phyloP scores from a whole-genome alignment of 306 rosid genomes.

The Fragaria ananassa region DNA sequence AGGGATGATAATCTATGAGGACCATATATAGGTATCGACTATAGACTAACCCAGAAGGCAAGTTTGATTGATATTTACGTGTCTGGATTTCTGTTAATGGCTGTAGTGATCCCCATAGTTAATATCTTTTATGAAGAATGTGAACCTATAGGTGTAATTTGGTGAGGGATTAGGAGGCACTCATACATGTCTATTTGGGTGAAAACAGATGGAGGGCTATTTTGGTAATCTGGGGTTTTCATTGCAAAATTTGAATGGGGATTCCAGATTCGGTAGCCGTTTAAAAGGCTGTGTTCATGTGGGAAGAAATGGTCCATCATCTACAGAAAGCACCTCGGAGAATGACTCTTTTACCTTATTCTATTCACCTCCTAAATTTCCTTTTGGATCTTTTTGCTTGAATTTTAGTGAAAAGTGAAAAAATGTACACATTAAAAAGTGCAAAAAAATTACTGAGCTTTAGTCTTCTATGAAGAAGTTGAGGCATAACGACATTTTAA shows the following conservation, averaged over 20 bases:
- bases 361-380: conserved; percentile 4
- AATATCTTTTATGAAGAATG: background rate
- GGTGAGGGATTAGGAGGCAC: background rate
- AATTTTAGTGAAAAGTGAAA: conserved; percentile 19
- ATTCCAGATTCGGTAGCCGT: conserved; percentile 26
- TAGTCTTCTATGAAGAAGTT: background rate
- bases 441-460: background rate
- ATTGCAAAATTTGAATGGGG: conserved; percentile 18
- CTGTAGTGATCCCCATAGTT: background rate
- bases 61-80: conserved; percentile 1
- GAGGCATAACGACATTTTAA: background rate
- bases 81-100: background rate
- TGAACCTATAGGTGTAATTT: background rate
- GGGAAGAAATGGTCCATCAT: conserved; percentile 12
- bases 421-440: background rate
- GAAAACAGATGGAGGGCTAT: background rate
- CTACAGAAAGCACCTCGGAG: conserved; percentile 13
- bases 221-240: background rate
- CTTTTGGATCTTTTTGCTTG: conserved; percentile 18
- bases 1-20: background rate
- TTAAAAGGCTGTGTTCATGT: conserved; percentile 10
- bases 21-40: background rate
- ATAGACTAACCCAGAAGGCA: conserved; percentile 1
- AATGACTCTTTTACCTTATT: background rate
- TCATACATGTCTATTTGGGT: background rate